Conservation (phyloP, 2,329 filamentous ascomycete species). For the Scedosporium apiospermum region DNA sequence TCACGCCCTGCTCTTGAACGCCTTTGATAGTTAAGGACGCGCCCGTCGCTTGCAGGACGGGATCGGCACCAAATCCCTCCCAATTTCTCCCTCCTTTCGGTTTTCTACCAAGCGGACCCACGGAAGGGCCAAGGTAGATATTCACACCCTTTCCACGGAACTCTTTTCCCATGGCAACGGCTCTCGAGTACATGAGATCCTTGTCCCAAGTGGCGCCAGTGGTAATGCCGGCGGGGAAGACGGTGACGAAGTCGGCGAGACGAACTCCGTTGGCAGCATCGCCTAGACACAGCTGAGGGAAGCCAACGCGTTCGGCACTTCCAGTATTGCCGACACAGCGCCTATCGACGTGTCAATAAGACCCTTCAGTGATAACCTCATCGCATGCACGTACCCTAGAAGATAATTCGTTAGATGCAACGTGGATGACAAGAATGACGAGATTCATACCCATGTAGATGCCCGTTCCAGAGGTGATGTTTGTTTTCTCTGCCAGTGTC, state of each 20-base stretch:
- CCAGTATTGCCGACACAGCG: conserved; percentile 71
- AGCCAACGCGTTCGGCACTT: conserved; percentile 58
- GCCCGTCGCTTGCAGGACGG: conserved; percentile 65
- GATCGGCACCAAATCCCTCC: conserved; percentile 66
- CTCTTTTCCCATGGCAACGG: conserved; percentile 59
- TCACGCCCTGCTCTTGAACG: conserved; percentile 46
- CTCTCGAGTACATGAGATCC: conserved; percentile 57
- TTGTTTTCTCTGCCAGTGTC: conserved; percentile 74
- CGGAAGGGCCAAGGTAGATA: conserved; percentile 59
- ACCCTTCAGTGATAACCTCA: no score
- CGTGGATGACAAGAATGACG: not conserved
- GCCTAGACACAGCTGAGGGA: conserved; percentile 63
- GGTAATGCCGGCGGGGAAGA: conserved; percentile 72
- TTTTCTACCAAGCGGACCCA: conserved; percentile 64
- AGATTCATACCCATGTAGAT: conserved; percentile 52
- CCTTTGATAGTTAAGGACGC: conserved; percentile 72
- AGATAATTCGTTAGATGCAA: not conserved
- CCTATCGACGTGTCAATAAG: conserved; percentile 18
- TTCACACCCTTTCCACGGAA: conserved; percentile 66
- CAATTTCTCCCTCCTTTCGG: conserved; percentile 65
- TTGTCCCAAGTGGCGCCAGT: conserved; percentile 69
- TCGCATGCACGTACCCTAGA: no score
- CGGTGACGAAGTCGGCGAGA: conserved; percentile 64
- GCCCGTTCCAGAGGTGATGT: conserved; percentile 63
- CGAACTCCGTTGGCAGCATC: conserved; percentile 65